These are phyloP conservation scores for Coemansia sp. DNA, from an alignment of 192 early-diverging fungal species.

Conservation along the genomic window DNA sequence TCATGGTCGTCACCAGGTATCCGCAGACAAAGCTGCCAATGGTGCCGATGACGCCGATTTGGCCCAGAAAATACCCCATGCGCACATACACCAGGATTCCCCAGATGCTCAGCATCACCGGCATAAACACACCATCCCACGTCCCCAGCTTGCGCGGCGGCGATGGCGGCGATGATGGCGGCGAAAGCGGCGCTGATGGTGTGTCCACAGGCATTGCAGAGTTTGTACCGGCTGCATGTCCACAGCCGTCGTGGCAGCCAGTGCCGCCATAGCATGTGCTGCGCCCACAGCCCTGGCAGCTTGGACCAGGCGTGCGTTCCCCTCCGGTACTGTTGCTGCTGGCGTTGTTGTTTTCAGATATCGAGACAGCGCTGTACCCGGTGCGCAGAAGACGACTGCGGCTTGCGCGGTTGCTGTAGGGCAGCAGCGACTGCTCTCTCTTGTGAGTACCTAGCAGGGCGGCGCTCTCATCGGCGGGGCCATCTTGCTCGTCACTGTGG, in stretches of 20 bases:
- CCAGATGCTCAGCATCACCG: constrained; percentile 67
- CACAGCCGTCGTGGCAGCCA: too few species aligned
- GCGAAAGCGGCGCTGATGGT: too few species aligned
- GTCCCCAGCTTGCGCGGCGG: constrained; percentile 56
- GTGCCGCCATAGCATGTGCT: too few species aligned
- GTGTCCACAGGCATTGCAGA: too few species aligned
- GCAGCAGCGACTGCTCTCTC: neutral
- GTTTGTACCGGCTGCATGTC: too few species aligned
- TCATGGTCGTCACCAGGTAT: constrained; percentile 60
- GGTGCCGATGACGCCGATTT: constrained; percentile 62
- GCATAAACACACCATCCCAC: constrained; percentile 69
- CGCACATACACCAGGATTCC: constrained; percentile 67
- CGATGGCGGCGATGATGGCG: too few species aligned
- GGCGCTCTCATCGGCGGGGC: neutral
- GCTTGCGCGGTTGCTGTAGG: constrained; percentile 1
- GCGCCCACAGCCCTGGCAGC: too few species aligned
- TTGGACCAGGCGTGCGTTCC: too few species aligned
- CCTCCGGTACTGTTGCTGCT: neutral
- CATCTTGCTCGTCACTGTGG: constrained; percentile 2
- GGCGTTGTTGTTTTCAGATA: too few species aligned
- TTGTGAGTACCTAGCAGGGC: neutral
- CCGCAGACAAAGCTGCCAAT: constrained; percentile 57
- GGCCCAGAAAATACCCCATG: constrained; percentile 64
- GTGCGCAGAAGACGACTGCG: neutral
- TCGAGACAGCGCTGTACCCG: neutral